These are phyloP conservation scores for Aspergillus sojae DNA, from an alignment of 2,329 filamentous ascomycete species.

Conservation along the genomic window DNA sequence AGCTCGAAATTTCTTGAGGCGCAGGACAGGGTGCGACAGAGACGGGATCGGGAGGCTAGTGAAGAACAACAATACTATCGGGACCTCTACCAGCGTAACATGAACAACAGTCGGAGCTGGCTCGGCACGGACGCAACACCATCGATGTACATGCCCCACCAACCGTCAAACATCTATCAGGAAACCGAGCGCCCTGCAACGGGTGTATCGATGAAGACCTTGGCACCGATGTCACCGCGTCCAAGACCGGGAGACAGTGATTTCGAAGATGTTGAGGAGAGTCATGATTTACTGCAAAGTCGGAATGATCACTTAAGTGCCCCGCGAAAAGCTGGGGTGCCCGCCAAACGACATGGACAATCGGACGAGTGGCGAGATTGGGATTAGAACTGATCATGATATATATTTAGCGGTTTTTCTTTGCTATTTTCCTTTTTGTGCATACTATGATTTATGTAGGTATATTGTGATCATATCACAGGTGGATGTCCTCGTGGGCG, in stretches of 20 bases:
- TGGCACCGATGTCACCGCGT: constrained; percentile 43
- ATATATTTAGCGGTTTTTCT: background rate
- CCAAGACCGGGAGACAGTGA: constrained; percentile 38
- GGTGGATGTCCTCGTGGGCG: background rate
- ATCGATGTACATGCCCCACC: constrained; percentile 24
- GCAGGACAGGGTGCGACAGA: constrained; percentile 34
- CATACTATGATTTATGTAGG: background rate
- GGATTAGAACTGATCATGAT: constrained; percentile 31
- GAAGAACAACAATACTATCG: constrained; percentile 37
- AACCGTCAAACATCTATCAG: constrained; percentile 19
- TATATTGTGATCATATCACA: background rate
- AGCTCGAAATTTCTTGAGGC: constrained; percentile 76
- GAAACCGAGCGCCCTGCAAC: constrained; percentile 39
- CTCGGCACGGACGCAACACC: constrained; percentile 21
- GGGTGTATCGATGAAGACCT: constrained; percentile 47
- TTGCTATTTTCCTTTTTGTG: constrained; percentile 1
- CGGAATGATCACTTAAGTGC: background rate
- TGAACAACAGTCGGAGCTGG: constrained; percentile 35
- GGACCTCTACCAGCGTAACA: constrained; percentile 39
- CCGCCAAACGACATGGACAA: constrained; percentile 13
- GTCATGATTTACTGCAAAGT: constrained; percentile 19
- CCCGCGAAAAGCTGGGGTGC: background rate
- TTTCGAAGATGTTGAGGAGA: constrained; percentile 33
- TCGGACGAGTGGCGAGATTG: constrained; percentile 45
- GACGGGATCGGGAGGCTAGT: constrained; percentile 32